These are phyloP conservation scores for Brassica balearica DNA, from an alignment of 441 rosid genomes.

Conservation along the genomic window DNA sequence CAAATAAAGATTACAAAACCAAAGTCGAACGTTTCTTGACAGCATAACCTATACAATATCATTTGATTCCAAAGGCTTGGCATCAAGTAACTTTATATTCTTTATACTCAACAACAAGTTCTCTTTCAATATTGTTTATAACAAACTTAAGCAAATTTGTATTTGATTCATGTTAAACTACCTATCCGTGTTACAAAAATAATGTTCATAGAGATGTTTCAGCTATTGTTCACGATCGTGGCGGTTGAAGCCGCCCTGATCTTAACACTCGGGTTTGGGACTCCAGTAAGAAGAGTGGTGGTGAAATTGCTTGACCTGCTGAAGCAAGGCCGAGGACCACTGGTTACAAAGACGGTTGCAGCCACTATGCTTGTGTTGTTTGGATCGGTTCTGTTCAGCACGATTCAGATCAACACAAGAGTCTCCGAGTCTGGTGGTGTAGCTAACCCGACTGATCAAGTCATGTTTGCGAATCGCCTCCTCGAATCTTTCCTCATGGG, in stretches of 20 bases:
- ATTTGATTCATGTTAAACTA: not conserved
- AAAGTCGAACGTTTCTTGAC: not conserved
- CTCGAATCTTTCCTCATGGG: constrained; percentile 46
- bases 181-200: constrained; percentile 16
- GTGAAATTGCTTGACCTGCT: constrained; percentile 40
- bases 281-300: constrained; percentile 41
- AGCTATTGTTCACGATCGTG: constrained; percentile 38
- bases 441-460: constrained; percentile 44
- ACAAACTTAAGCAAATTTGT: constrained; percentile 4
- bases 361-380: constrained; percentile 45
- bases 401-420: constrained; percentile 41
- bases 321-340: constrained; percentile 43
- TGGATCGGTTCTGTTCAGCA: constrained; percentile 42
- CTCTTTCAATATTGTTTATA: constrained; percentile 31
- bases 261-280: constrained; percentile 40
- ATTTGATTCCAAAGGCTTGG: constrained; percentile 30
- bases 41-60: constrained; percentile 27
- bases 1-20: not conserved
- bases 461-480: constrained; percentile 45
- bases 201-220: constrained; percentile 43
- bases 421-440: constrained; percentile 39
- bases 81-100: constrained; percentile 42
- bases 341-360: constrained; percentile 40
- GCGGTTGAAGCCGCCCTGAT: constrained; percentile 33
- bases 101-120: constrained; percentile 25